phyloP scores from a whole-genome alignment of 192 early-diverging fungal species.

The Coemansia sp. region DNA sequence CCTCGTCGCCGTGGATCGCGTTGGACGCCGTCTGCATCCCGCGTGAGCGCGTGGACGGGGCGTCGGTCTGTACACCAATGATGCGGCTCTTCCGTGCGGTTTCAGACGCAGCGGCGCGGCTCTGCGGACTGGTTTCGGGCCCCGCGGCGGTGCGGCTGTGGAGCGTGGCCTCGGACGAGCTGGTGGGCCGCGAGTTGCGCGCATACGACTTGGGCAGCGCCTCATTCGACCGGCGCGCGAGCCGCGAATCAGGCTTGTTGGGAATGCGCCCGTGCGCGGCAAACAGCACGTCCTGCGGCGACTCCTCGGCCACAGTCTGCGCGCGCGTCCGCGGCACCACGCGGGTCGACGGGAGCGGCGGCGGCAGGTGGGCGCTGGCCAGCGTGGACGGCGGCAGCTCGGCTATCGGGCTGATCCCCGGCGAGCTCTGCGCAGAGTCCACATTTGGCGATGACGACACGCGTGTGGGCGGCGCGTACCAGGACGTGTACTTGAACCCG shows the following conservation, averaged over 20 bases:
- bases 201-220: slow-evolving; percentile 27
- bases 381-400: not conserved
- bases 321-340: slow-evolving; percentile 24
- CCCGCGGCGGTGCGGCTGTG: not conserved
- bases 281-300: not conserved
- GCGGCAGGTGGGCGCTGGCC: not conserved
- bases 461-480: slow-evolving; percentile 12
- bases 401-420: not conserved
- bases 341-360: slow-evolving; percentile 25
- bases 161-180: not conserved
- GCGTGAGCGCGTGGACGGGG: slow-evolving; percentile 1
- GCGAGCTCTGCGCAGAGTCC: not conserved
- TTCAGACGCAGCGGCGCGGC: not conserved
- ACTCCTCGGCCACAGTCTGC: slow-evolving; percentile 10
- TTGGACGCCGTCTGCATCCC: slow-evolving; percentile 20
- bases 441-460: not conserved
- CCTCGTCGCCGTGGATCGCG: slow-evolving; percentile 45
- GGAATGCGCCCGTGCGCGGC: slow-evolving; percentile 1
- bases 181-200: slow-evolving; percentile 13
- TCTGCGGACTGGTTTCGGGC: not conserved
- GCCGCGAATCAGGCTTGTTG: slow-evolving; percentile 4
- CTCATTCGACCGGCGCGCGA: slow-evolving; percentile 14
- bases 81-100: not conserved
- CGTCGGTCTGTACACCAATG: slow-evolving; percentile 32
- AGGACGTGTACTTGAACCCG: slow-evolving; percentile 8